A percentile compares a stretch with the other conserved stretches of the same genome.
phyloP scores from a whole-genome alignment of 192 early-diverging fungal species.

The Gorgonomyces haynaldii region DNA sequence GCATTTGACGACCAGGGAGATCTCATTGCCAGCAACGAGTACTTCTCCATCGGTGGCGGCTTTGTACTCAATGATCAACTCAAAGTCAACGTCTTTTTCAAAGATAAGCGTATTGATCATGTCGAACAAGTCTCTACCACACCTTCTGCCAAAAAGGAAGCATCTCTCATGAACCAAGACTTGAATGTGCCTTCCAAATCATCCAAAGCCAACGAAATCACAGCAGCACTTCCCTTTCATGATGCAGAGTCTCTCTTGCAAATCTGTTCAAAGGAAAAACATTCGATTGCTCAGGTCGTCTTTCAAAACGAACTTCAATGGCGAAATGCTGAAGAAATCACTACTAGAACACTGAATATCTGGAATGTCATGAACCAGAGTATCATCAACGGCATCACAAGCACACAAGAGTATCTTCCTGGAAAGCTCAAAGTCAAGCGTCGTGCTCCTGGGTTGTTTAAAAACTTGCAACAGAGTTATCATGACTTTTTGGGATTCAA shows the following conservation, averaged over 20 bases:
- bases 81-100: constrained; percentile 59
- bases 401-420: constrained; percentile 48
- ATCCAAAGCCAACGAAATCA: constrained; percentile 35
- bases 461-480: constrained; percentile 58
- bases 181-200: constrained; percentile 25
- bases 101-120: constrained; percentile 26
- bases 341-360: constrained; percentile 57
- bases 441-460: constrained; percentile 76
- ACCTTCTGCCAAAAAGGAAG: not conserved
- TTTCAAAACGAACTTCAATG: constrained; percentile 87
- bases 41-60: constrained; percentile 91
- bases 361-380: constrained; percentile 90
- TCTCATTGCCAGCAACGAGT: constrained; percentile 86
- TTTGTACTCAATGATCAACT: constrained; percentile 90
- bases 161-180: constrained; percentile 8
- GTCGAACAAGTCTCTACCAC: constrained; percentile 17
- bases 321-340: constrained; percentile 71
- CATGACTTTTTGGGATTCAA: constrained; percentile 21
- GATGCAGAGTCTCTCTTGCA: constrained; percentile 66
- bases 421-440: constrained; percentile 70
- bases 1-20: constrained; percentile 71
- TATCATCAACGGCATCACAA: constrained; percentile 33
- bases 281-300: constrained; percentile 93
- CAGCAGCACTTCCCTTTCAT: constrained; percentile 72
- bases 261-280: constrained; percentile 67